These are phyloP conservation scores for Epithele typhae DNA, from an alignment of 768 basidiomycete genomes.

Conservation along the genomic window DNA sequence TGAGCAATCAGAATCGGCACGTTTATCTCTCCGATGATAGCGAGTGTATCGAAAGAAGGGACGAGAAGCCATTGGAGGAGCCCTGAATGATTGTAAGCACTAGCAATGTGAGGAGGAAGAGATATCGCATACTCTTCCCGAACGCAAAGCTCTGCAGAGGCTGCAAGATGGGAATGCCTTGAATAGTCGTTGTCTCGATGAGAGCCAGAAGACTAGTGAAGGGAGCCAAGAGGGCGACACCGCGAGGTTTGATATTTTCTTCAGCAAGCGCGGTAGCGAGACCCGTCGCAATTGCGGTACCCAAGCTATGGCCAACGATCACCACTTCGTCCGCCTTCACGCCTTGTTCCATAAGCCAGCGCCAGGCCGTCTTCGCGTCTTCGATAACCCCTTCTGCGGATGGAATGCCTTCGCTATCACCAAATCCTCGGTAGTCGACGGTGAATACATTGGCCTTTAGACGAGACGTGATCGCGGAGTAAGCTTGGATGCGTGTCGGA, in stretches of 20 bases:
- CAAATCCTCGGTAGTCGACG: conserved; percentile 92
- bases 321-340: conserved; percentile 57
- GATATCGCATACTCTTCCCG: conserved; percentile 51
- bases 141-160: conserved; percentile 64
- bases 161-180: conserved; percentile 67
- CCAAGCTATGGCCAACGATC: conserved; percentile 84
- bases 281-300: conserved; percentile 67
- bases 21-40: conserved; percentile 54
- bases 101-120: neutral
- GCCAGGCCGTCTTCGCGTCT: conserved; percentile 78
- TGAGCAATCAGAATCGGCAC: conserved; percentile 71
- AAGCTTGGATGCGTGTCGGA: conserved; percentile 61
- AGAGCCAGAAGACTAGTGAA: conserved; percentile 37
- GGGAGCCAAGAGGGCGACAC: conserved; percentile 39
- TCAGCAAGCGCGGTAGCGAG: conserved; percentile 35
- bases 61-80: conserved; percentile 49
- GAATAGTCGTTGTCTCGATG: conserved; percentile 62
- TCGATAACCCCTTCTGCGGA: conserved; percentile 65
- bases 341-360: conserved; percentile 64
- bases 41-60: conserved; percentile 61
- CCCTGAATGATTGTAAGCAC: conserved; percentile 30
- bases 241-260: conserved; percentile 36
- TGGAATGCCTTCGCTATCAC: conserved; percentile 77
- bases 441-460: conserved; percentile 73
- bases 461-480: conserved; percentile 60